Conservation (phyloP, 1,284 basidiomycete genomes). For the Ustilago curta region DNA sequence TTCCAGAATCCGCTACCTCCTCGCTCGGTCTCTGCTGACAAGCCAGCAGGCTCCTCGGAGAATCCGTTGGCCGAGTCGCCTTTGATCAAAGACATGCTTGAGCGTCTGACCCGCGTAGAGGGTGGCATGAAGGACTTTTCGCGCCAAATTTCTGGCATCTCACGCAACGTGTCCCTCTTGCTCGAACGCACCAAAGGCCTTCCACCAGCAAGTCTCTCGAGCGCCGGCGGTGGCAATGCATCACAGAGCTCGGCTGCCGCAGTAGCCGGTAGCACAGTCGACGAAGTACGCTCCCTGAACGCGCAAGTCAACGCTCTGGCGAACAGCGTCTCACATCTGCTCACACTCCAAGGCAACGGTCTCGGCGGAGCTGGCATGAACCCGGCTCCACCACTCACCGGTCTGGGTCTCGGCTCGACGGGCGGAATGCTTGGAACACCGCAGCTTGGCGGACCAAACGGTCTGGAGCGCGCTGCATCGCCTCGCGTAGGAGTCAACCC, state of each 20-base stretch:
- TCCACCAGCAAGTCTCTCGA: constrained; percentile 34
- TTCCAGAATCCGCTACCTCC: constrained; percentile 20
- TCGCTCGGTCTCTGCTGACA: constrained; percentile 40
- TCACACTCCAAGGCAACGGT: constrained; percentile 42
- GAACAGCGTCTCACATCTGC: constrained; percentile 57
- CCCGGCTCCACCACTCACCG: constrained; percentile 20
- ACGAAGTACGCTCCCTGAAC: constrained; percentile 57
- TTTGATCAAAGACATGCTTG: constrained; percentile 79
- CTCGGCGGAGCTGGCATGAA: constrained; percentile 5
- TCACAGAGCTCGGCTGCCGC: constrained; percentile 4
- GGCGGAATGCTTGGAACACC: constrained; percentile 36
- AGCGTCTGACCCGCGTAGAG: constrained; percentile 80
- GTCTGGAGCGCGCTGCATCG: constrained; percentile 36
- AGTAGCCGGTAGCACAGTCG: constrained; percentile 17
- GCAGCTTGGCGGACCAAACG: constrained; percentile 31
- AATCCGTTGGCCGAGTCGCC: constrained; percentile 28
- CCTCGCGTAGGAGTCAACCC: constrained; percentile 34
- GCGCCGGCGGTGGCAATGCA: constrained; percentile 23
- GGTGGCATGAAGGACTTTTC: constrained; percentile 79
- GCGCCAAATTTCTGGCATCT: constrained; percentile 78
- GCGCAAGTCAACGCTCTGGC: constrained; percentile 54
- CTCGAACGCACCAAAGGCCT: constrained; percentile 74
- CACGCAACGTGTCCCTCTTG: constrained; percentile 80
- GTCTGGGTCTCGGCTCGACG: constrained; percentile 35
- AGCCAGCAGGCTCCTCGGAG: constrained; percentile 17